Conservation (phyloP, 768 basidiomycete genomes). For the Strobilomyces dryophilus region DNA sequence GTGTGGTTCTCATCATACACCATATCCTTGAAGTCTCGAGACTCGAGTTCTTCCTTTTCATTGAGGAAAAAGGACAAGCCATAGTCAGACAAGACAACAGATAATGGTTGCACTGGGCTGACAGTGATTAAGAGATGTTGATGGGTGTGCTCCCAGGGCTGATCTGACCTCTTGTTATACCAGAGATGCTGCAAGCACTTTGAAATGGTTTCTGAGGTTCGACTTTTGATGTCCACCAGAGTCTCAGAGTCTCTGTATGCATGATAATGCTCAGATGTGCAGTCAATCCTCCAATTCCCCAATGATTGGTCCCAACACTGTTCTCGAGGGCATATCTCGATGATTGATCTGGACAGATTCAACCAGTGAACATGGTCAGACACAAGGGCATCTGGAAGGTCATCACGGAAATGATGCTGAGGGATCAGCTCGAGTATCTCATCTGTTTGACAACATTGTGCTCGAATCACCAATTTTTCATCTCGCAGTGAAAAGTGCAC, state of each 20-base stretch:
- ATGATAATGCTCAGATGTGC: neutral
- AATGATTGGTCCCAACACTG: constrained; percentile 16
- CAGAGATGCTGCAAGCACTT: neutral
- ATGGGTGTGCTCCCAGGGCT: too few species aligned
- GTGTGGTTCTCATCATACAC: too few species aligned
- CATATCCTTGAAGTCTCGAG: too few species aligned
- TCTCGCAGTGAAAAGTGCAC: constrained; percentile 13
- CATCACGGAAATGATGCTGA: neutral
- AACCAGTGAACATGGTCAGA: constrained; percentile 23
- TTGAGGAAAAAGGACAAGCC: too few species aligned
- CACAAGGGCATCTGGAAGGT: constrained; percentile 18
- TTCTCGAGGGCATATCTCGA: constrained; percentile 23
- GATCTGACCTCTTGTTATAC: too few species aligned
- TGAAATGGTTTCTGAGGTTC: neutral
- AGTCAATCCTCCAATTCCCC: constrained; percentile 19
- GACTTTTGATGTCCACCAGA: constrained; percentile 16
- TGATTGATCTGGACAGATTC: constrained; percentile 4
- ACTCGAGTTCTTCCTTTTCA: too few species aligned
- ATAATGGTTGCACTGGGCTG: too few species aligned
- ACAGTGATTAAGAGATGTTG: too few species aligned
- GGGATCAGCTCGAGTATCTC: constrained; percentile 20
- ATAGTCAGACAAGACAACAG: too few species aligned
- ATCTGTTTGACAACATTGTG: neutral
- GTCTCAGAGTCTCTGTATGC: neutral
- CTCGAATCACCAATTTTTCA: constrained; percentile 5